Evolutionary conservation across 1,284 basidiomycete genomes (phyloP).

Genomic region (Trichosporon asahii): DNA sequence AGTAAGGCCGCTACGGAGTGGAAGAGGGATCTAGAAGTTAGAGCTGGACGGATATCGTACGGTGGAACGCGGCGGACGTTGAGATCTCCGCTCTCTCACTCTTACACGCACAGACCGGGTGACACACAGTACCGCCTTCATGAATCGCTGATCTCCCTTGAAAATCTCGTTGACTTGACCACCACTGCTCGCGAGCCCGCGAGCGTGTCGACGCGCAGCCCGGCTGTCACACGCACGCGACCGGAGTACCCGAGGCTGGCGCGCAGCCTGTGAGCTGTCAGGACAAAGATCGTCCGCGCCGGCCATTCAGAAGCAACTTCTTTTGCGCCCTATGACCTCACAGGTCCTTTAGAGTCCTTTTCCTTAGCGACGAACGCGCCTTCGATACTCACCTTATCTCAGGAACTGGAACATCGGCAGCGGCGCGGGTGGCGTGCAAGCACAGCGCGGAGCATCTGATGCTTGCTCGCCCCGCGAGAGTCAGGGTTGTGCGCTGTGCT

Average conservation of each 20-base stretch:
- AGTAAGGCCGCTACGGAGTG: too few species aligned
- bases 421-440: background rate
- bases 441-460: conserved; percentile 1
- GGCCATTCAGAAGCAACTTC: background rate
- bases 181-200: background rate
- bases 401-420: background rate
- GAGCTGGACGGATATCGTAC: too few species aligned
- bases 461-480: background rate
- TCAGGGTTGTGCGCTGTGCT: background rate
- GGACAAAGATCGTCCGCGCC: too few species aligned
- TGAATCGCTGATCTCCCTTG: background rate
- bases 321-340: background rate
- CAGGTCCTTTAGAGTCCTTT: background rate
- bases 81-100: too few species aligned
- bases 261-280: too few species aligned
- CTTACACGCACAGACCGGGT: background rate
- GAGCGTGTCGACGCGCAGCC: too few species aligned
- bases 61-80: too few species aligned
- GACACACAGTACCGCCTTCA: background rate
- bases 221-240: too few species aligned
- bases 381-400: background rate
- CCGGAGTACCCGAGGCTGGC: too few species aligned
- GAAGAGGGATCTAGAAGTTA: too few species aligned
- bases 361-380: background rate
- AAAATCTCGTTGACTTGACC: background rate